Conservation (phyloP, 2,329 filamentous ascomycete genomes). For the Dactylellina haptotyla region DNA sequence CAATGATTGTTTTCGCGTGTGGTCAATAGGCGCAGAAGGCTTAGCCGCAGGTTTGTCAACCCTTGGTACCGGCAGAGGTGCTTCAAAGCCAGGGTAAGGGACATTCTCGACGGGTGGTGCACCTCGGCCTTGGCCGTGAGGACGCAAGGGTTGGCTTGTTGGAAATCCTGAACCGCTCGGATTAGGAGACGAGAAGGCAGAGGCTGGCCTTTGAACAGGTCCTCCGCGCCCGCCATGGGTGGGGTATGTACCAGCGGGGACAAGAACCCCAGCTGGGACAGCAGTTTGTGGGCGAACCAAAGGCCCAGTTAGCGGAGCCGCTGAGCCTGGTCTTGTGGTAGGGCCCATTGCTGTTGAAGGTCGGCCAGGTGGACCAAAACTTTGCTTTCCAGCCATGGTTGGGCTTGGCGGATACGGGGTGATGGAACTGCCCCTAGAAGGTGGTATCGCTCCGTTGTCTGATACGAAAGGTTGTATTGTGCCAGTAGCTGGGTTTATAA, state of each 20-base stretch:
- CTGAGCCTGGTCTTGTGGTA: slow-evolving; percentile 25
- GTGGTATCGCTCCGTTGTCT: slow-evolving; percentile 13
- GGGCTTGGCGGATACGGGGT: slow-evolving; percentile 48
- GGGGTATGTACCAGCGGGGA: slow-evolving; percentile 51
- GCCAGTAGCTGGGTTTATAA: slow-evolving; percentile 48
- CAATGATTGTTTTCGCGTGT: slow-evolving; percentile 28
- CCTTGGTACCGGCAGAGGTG: slow-evolving; percentile 28
- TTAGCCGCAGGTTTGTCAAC: slow-evolving; percentile 30
- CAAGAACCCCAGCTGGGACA: slow-evolving; percentile 41
- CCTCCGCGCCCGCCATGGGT: slow-evolving; percentile 24
- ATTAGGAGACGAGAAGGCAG: slow-evolving; percentile 38
- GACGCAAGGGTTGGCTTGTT: slow-evolving; percentile 43
- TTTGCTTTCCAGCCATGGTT: neutral
- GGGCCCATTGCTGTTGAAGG: slow-evolving; percentile 40
- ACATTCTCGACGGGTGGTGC: slow-evolving; percentile 27
- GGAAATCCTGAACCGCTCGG: slow-evolving; percentile 22
- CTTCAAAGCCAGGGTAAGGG: slow-evolving; percentile 48
- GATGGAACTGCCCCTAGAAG: slow-evolving; percentile 38
- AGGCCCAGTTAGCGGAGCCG: slow-evolving; percentile 18
- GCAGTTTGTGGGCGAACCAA: slow-evolving; percentile 45
- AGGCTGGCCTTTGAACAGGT: slow-evolving; percentile 38
- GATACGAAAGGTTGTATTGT: slow-evolving; percentile 43
- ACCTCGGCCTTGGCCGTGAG: slow-evolving; percentile 38
- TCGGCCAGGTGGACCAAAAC: slow-evolving; percentile 13
- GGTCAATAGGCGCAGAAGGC: slow-evolving; percentile 13